Percentiles rank a stretch among this genome's conserved stretches.
Evolutionary conservation across 2,329 filamentous ascomycete genomes (phyloP).

Genomic region (Ceratocystis eucalypticola): DNA sequence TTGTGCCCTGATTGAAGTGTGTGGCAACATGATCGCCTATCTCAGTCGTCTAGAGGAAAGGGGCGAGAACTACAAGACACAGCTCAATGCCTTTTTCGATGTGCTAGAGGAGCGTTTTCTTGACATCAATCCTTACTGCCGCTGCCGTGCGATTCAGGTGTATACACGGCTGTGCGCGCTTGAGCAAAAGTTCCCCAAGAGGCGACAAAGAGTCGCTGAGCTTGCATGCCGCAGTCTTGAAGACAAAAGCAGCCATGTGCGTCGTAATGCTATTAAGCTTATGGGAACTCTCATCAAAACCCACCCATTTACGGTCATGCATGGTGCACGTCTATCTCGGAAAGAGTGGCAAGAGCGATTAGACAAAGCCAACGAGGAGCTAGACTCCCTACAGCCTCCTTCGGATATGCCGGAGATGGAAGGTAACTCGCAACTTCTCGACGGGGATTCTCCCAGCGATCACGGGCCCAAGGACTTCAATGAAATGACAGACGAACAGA

Average conservation of each 20-base stretch:
- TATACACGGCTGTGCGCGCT: slow-evolving; percentile 84
- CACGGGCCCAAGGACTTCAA: slow-evolving; percentile 56
- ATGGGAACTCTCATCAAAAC: slow-evolving; percentile 79
- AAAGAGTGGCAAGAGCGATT: slow-evolving; percentile 77
- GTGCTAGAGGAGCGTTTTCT: slow-evolving; percentile 92
- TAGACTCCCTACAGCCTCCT: slow-evolving; percentile 70
- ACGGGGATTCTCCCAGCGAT: slow-evolving; percentile 68
- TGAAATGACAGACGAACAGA: slow-evolving; percentile 73
- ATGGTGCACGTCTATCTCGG: slow-evolving; percentile 70
- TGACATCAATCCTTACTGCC: slow-evolving; percentile 91
- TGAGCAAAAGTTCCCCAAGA: slow-evolving; percentile 91
- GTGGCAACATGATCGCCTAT: slow-evolving; percentile 84
- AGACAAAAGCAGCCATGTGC: slow-evolving; percentile 96
- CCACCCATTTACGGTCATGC: slow-evolving; percentile 84
- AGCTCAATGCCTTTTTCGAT: slow-evolving; percentile 94
- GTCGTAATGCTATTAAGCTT: slow-evolving; percentile 87
- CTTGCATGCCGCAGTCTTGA: slow-evolving; percentile 79
- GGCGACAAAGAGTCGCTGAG: slow-evolving; percentile 75
- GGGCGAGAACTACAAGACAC: slow-evolving; percentile 82
- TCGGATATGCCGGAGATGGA: slow-evolving; percentile 59
- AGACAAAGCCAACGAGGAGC: slow-evolving; percentile 68
- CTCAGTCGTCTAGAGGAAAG: slow-evolving; percentile 84
- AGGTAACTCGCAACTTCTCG: slow-evolving; percentile 61
- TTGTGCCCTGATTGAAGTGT: slow-evolving; percentile 90
- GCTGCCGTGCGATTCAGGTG: slow-evolving; percentile 83